These are phyloP conservation scores for Amanita muscaria DNA, from an alignment of 768 basidiomycete species.

Conservation along the genomic window DNA sequence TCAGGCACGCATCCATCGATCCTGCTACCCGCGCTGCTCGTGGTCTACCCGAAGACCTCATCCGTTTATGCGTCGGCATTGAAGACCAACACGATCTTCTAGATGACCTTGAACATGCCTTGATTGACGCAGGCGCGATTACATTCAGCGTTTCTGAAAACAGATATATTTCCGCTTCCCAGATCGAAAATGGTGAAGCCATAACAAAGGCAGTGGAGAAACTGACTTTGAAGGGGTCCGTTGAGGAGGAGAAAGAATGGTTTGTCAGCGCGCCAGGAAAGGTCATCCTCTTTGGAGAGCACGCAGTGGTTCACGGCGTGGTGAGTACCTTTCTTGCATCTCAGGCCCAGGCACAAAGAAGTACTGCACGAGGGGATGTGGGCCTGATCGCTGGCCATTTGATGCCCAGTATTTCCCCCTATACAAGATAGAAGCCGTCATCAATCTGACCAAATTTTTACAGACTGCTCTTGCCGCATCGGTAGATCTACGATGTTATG, in stretches of 20 bases:
- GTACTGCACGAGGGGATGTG: neutral
- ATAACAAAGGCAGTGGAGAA: constrained; percentile 60
- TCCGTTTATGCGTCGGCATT: constrained; percentile 96
- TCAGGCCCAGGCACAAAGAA: constrained; percentile 14
- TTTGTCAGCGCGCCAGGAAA: constrained; percentile 95
- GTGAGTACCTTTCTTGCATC: constrained; percentile 40
- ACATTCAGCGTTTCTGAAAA: constrained; percentile 45
- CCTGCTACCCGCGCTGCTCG: constrained; percentile 91
- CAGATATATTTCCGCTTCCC: constrained; percentile 31
- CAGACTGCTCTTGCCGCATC: constrained; percentile 93
- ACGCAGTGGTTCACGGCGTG: constrained; percentile 95
- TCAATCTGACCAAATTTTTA: constrained; percentile 11
- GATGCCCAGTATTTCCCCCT: constrained; percentile 4
- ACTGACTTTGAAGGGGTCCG: constrained; percentile 36
- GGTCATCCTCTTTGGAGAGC: constrained; percentile 96
- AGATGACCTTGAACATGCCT: constrained; percentile 89
- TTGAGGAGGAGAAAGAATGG: constrained; percentile 47
- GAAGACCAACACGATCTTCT: constrained; percentile 90
- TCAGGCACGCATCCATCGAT: constrained; percentile 94
- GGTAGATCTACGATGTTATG: constrained; percentile 93
- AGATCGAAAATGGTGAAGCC: constrained; percentile 28
- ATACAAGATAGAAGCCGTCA: constrained; percentile 2
- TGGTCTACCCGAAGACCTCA: constrained; percentile 96
- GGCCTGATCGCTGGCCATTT: constrained; percentile 6
- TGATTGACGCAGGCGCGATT: constrained; percentile 89